Percentiles rank a stretch among this genome's conserved stretches.
phyloP scores from a whole-genome alignment of 352 stramenopile species.

The Lagenidium sp. region DNA sequence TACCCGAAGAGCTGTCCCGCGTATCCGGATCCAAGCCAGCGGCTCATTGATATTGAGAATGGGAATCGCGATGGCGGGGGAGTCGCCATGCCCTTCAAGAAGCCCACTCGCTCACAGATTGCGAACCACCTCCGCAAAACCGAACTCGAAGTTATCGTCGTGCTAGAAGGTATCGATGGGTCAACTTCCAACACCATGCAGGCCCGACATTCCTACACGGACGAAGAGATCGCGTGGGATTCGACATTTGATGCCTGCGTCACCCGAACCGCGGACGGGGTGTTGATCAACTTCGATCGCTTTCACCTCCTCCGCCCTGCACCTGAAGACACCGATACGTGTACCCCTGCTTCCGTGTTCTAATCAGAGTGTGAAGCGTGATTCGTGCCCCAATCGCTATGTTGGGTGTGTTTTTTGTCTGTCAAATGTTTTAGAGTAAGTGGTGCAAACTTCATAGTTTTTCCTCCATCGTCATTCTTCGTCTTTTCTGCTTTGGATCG shows the following conservation, averaged over 20 bases:
- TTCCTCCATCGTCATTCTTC: too few species aligned
- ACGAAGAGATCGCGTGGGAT: slow-evolving; percentile 77
- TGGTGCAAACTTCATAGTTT: too few species aligned
- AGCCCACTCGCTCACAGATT: slow-evolving; percentile 66
- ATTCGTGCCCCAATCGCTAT: too few species aligned
- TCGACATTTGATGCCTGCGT: slow-evolving; percentile 74
- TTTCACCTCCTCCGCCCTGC: slow-evolving; percentile 70
- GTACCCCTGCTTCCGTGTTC: slow-evolving; percentile 10
- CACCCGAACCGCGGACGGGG: slow-evolving; percentile 29
- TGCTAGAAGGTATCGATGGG: slow-evolving; percentile 79
- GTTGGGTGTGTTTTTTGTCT: background rate
- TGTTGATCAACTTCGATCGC: slow-evolving; percentile 76
- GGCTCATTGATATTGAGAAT: slow-evolving; percentile 74
- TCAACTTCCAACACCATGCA: slow-evolving; percentile 87
- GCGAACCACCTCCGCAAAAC: slow-evolving; percentile 52
- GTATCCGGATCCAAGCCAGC: slow-evolving; percentile 68
- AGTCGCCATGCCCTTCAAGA: slow-evolving; percentile 25
- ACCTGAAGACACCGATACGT: slow-evolving; percentile 32
- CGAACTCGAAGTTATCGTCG: slow-evolving; percentile 70
- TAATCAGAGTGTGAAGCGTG: too few species aligned
- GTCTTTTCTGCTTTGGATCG: too few species aligned
- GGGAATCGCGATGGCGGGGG: slow-evolving; percentile 62
- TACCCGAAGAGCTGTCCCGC: slow-evolving; percentile 41
- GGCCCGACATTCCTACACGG: slow-evolving; percentile 70
- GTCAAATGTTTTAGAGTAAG: background rate